Evolutionary conservation across 805 yeast genomes (phyloP).

Genomic region (Lachancea sp.): DNA sequence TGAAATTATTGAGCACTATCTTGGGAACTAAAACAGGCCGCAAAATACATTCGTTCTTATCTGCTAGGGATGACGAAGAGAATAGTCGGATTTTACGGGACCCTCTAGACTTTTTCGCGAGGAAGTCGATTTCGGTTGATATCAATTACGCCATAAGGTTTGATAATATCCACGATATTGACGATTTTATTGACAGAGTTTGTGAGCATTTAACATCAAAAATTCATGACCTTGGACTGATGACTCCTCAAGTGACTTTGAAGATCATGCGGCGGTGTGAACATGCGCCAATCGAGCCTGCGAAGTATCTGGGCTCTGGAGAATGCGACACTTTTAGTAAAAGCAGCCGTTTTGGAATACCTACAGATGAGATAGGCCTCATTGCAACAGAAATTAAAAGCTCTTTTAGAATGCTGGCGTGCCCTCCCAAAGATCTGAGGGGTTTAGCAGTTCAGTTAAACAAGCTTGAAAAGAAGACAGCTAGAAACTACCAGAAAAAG

Average conservation of each 20-base stretch:
- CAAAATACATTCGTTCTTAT: slow-evolving; percentile 50
- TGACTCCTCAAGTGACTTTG: slow-evolving; percentile 55
- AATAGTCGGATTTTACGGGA: slow-evolving; percentile 44
- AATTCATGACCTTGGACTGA: slow-evolving; percentile 39
- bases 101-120: slow-evolving; percentile 42
- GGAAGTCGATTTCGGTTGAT: slow-evolving; percentile 81
- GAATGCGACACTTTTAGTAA: slow-evolving; percentile 58
- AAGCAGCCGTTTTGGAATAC: slow-evolving; percentile 51
- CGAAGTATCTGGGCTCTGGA: slow-evolving; percentile 84
- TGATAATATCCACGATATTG: slow-evolving; percentile 52
- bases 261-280: slow-evolving; percentile 59
- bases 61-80: slow-evolving; percentile 63
- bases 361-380: slow-evolving; percentile 55
- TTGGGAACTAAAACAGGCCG: slow-evolving; percentile 70
- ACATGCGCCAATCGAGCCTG: slow-evolving; percentile 66
- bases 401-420: slow-evolving; percentile 47
- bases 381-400: slow-evolving; percentile 53
- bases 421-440: slow-evolving; percentile 63
- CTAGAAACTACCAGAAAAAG: slow-evolving; percentile 12
- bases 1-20: slow-evolving; percentile 34
- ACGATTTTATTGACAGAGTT: slow-evolving; percentile 51
- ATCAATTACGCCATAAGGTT: slow-evolving; percentile 89
- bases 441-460: slow-evolving; percentile 72
- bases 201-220: slow-evolving; percentile 54
- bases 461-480: slow-evolving; percentile 34